Conservation (phyloP, 805 yeast genomes). For the Yamadazyma philogaea region DNA sequence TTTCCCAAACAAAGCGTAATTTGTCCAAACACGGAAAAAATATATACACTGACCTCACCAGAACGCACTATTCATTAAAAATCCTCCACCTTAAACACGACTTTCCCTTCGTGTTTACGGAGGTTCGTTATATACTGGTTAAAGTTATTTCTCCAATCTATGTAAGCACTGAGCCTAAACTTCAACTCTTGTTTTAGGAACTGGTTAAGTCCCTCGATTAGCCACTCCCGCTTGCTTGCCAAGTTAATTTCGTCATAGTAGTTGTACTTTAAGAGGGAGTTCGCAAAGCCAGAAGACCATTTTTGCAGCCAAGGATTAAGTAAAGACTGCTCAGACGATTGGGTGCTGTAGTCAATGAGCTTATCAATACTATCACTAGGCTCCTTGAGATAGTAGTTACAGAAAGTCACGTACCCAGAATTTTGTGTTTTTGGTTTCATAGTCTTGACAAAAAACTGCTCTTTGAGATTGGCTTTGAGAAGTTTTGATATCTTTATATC, state of each 20-base stretch:
- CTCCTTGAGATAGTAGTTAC: constrained; percentile 26
- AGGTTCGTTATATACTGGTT: constrained; percentile 25
- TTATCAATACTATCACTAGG: constrained; percentile 37
- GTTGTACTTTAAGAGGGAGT: constrained; percentile 27
- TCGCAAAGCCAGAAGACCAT: constrained; percentile 34
- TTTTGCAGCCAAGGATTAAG: constrained; percentile 35
- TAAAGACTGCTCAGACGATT: constrained; percentile 15
- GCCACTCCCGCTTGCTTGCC: constrained; percentile 28
- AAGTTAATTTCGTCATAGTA: constrained; percentile 34
- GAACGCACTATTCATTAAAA: constrained; percentile 17
- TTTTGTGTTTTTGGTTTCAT: constrained; percentile 36
- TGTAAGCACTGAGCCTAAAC: constrained; percentile 27
- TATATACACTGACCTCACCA: background rate
- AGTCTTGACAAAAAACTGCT: constrained; percentile 31
- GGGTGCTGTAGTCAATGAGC: constrained; percentile 18
- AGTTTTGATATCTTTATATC: constrained; percentile 18
- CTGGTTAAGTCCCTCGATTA: constrained; percentile 29
- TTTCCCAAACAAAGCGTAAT: background rate
- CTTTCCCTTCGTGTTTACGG: constrained; percentile 29
- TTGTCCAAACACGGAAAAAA: background rate
- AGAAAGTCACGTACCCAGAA: constrained; percentile 33
- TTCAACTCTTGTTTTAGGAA: constrained; percentile 26
- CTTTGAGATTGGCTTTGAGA: constrained; percentile 27
- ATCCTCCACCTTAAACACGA: constrained; percentile 36
- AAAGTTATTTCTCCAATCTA: constrained; percentile 40